Evolutionary conservation across 441 rosid genomes (phyloP), one percentile per base, ranked within the genome.

Genomic region (Raphanus hybrid): DNA sequence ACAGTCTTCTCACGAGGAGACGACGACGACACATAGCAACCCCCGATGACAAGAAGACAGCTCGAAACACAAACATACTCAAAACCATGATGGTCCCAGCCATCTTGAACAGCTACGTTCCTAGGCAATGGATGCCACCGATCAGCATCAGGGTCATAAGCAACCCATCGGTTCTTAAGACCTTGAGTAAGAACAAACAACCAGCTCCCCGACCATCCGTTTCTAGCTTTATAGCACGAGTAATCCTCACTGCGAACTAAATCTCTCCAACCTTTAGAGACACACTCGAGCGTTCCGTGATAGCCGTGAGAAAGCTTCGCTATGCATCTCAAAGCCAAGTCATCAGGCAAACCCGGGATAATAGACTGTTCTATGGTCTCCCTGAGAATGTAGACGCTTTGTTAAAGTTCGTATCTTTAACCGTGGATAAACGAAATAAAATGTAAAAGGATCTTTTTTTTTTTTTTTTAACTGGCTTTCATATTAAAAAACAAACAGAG

Each of bases 61-160:
- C 83, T 82, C 8, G 77, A 50, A 75, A 79, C 92, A 79, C 97
- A 90, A 67, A 88, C 91, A 80, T 91, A 89, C 0, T 92, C 85
- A 81, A 91, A 91, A 0, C 97, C 98, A 63, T 69, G 63, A 73
- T 87, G 93, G 32, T 84, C 74, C 85, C 87, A 81, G 67, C 80
- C 79, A 54, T 78, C 82, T 79, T 69, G 76, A 12, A 81, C 75
- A 64, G 77, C 79, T 2, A 75, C 73, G 64, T 77, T 81, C 60
- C 77, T 76, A 6, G 92, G 94, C 78, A 93, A 63, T 3, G 94
- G 94, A 75, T 91, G 95, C 96, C 98, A 93, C 16, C 78, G 83
- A 83, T 91, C 90, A 16, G 95, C 94, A 43, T 86, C 82, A 10
- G 92, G 95, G 76, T 93, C 98, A 76, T 90, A 91, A 45, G 92